Percentiles rank a stretch among this genome's conserved stretches.
These are phyloP conservation scores for Neospermospora avenae DNA, from an alignment of 2,329 filamentous ascomycete species.

Conservation along the genomic window DNA sequence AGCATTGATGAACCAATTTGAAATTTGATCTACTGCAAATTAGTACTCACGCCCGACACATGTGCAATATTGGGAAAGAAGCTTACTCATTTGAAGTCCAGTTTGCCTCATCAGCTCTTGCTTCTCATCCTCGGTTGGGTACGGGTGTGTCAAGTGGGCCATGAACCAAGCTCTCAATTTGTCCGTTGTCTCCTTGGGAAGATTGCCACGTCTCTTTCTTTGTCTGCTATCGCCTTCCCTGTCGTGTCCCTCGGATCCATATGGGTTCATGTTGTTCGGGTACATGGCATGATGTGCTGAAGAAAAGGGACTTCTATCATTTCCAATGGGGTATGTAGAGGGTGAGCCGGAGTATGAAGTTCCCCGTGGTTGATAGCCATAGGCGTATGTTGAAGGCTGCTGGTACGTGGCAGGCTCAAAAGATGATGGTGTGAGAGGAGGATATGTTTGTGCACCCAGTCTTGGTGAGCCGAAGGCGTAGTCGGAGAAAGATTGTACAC, in stretches of 20 bases:
- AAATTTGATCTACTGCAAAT: conserved; percentile 57
- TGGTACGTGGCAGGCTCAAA: conserved; percentile 15
- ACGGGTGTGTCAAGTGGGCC: conserved; percentile 74
- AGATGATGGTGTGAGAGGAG: conserved; percentile 8
- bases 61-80: conserved; percentile 16
- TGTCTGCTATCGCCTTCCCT: conserved; percentile 23
- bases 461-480: conserved; percentile 22
- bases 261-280: conserved; percentile 7
- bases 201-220: conserved; percentile 70
- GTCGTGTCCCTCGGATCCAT: conserved; percentile 17
- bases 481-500: conserved; percentile 12
- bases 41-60: background rate
- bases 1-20: conserved; percentile 80
- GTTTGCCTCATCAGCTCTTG: conserved; percentile 75
- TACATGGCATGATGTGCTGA: conserved; percentile 9
- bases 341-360: conserved; percentile 23
- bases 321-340: conserved; percentile 8
- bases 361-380: conserved; percentile 24
- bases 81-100: conserved; percentile 73
- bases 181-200: conserved; percentile 87
- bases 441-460: conserved; percentile 16
- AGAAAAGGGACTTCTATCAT: conserved; percentile 30
- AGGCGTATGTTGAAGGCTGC: conserved; percentile 13
- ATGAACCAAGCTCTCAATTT: conserved; percentile 78
- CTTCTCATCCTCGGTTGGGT: conserved; percentile 86